phyloP scores from a whole-genome alignment of 352 stramenopile species.

The Phytopythium cucurbitacearum region DNA sequence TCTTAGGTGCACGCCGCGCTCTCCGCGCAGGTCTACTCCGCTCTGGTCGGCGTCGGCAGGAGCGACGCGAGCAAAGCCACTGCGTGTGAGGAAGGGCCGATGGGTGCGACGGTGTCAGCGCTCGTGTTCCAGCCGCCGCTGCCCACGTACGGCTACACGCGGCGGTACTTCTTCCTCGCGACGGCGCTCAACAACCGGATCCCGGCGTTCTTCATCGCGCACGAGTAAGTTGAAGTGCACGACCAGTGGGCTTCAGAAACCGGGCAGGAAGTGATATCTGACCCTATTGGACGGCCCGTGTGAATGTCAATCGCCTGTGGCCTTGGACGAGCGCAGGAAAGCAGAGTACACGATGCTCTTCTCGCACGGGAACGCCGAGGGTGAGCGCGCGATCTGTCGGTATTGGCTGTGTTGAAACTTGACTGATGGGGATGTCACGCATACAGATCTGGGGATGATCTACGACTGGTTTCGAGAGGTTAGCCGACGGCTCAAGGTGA shows the following conservation, averaged over 20 bases:
- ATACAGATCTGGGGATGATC: slow-evolving; percentile 94
- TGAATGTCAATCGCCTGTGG: no score
- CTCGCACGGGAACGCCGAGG: slow-evolving; percentile 96
- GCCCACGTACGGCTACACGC: slow-evolving; percentile 67
- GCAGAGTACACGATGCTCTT: slow-evolving; percentile 95
- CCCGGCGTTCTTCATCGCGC: slow-evolving; percentile 94
- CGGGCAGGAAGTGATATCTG: neutral
- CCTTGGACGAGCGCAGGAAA: slow-evolving; percentile 36
- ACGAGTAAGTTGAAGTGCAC: slow-evolving; percentile 45
- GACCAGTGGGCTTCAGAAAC: neutral
- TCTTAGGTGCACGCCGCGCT: no score
- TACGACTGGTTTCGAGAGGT: slow-evolving; percentile 97
- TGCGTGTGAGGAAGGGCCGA: slow-evolving; percentile 13
- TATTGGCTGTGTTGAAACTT: neutral
- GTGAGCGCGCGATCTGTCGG: slow-evolving; percentile 16
- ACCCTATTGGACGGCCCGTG: no score
- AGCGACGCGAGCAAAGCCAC: no score
- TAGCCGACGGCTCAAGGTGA: slow-evolving; percentile 62
- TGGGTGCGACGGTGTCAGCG: slow-evolving; percentile 77
- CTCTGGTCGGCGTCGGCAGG: no score
- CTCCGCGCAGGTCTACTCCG: no score
- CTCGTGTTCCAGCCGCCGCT: slow-evolving; percentile 89
- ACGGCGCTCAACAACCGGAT: slow-evolving; percentile 88
- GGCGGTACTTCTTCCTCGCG: slow-evolving; percentile 93
- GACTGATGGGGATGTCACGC: neutral